Evolutionary conservation across 495 filamentous ascomycete genomes (phyloP).

Genomic region (Tetracladium setigerum): DNA sequence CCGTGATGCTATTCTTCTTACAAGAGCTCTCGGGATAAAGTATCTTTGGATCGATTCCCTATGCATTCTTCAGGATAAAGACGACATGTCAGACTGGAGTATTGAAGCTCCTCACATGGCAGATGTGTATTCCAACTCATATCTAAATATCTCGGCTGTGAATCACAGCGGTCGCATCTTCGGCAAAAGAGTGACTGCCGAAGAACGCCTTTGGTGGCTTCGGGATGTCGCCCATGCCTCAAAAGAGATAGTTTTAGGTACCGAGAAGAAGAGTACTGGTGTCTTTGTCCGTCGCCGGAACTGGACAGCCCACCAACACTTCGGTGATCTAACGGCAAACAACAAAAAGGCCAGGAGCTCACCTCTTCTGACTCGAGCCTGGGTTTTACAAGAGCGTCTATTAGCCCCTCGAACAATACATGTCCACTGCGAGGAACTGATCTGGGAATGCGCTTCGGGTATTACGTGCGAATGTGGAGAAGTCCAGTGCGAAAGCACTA

Average conservation of each 20-base stretch:
- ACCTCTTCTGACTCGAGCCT: constrained; percentile 14
- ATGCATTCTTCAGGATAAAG: constrained; percentile 12
- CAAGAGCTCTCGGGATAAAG: neutral
- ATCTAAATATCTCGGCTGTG: constrained; percentile 13
- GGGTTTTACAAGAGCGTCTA: constrained; percentile 16
- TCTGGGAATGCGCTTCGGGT: constrained; percentile 21
- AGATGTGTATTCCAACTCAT: constrained; percentile 9
- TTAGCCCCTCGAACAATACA: constrained; percentile 17
- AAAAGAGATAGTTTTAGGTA: too few relatives aligned
- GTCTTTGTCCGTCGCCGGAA: too few relatives aligned
- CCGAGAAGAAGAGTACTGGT: too few relatives aligned
- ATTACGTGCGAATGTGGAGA: constrained; percentile 16
- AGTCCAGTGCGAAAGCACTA: too few relatives aligned
- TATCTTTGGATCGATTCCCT: constrained; percentile 6
- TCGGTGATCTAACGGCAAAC: too few relatives aligned
- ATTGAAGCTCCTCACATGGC: constrained; percentile 11
- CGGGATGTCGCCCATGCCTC: too few relatives aligned
- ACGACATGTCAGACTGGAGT: constrained; percentile 9
- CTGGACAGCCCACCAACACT: too few relatives aligned
- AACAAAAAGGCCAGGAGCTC: too few relatives aligned
- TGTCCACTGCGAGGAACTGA: constrained; percentile 9
- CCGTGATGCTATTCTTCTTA: constrained; percentile 3
- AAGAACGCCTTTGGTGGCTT: neutral
- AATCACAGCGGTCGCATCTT: too few relatives aligned
- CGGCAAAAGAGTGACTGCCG: too few relatives aligned